Base-by-base conservation (phyloP, 768 basidiomycete species). In the Strobilomyces confusus region DNA sequence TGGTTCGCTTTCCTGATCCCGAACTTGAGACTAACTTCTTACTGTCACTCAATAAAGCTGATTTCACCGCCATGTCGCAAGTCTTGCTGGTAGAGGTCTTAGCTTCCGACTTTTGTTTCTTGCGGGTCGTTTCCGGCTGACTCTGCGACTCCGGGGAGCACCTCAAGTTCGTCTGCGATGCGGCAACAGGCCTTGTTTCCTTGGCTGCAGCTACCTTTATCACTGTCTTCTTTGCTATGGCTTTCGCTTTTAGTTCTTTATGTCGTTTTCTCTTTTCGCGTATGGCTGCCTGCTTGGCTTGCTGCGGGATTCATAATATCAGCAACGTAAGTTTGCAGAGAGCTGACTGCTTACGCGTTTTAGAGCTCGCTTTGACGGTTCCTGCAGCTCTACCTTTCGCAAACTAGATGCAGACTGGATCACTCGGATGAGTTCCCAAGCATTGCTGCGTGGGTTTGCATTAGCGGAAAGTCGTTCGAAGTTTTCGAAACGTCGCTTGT, bases 401-500 rank as follows among this genome's bases (percentile, higher is more conserved):
- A 40, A 14, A 15, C 26, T 19, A 5, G 55, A 43, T 29, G 54
- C 20, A 13, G 55, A 44, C 33, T 26, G 54, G 33, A 63, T 59
- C 8, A 44, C 43, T 32, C 54, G 58, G 43, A 81, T 59, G 48
- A 73, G 58, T 22, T 77, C 72, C 68, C 77, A 76, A 15, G 83
- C 81, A 55, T 79, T 78, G 20, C 72, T 71, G 13, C 73, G 68
- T 0, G 75, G 73, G n/a, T 74, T 72, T 2, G 68, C 73, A 37
- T 65, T 58, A 19, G 57, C 62, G 12, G 81, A 74, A 19, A 78
- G 66, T 14, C 64, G 65, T 25, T 61, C 73, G 59, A 88, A 80
- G 20, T 74, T 78, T 30, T 75, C 77, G 34, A 80, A 73, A 33
- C 83, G 82, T 40, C 86, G 80, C 59, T 72, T 72, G 72, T 90